Evolutionary conservation across 495 filamentous ascomycete species (phyloP).

Genomic region (Neurospora cerealis): DNA sequence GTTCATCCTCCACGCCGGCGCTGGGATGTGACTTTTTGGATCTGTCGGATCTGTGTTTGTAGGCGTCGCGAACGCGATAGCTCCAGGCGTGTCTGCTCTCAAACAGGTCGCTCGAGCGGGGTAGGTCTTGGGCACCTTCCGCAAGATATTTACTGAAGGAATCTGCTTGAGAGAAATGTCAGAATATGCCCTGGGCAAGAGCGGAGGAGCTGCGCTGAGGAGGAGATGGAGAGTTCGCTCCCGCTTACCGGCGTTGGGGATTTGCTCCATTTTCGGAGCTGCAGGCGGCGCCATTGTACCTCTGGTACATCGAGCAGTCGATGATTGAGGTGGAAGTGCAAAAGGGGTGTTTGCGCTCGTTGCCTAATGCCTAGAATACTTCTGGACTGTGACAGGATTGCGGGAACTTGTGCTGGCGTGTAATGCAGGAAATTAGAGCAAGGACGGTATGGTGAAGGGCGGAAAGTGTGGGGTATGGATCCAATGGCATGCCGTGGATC

Average conservation of each 20-base stretch:
- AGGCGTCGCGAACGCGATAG: not conserved
- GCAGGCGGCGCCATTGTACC: not conserved
- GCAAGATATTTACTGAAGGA: not conserved
- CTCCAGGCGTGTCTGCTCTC: not conserved
- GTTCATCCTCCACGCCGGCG: not conserved
- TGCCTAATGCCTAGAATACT: not conserved
- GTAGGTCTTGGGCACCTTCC: not conserved
- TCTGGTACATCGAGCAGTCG: not conserved
- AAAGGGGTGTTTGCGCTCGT: not conserved
- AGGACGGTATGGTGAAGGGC: too few relatives aligned
- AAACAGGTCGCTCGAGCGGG: not conserved
- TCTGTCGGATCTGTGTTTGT: not conserved
- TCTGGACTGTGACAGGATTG: not conserved
- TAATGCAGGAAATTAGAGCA: too few relatives aligned
- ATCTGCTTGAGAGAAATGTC: not conserved
- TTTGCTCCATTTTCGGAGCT: not conserved
- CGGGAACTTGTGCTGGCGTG: not conserved
- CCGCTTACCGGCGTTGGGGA: not conserved
- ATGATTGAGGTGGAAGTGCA: not conserved
- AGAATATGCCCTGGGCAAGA: not conserved
- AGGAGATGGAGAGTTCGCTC: not conserved
- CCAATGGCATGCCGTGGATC: too few relatives aligned
- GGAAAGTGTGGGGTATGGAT: too few relatives aligned
- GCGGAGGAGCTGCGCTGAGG: not conserved
- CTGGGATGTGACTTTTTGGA: not conserved